Percentiles rank a stretch among this genome's conserved stretches.
Evolutionary conservation across 1,139 yeast species (phyloP).

Genomic region (Kazachstania sp.): DNA sequence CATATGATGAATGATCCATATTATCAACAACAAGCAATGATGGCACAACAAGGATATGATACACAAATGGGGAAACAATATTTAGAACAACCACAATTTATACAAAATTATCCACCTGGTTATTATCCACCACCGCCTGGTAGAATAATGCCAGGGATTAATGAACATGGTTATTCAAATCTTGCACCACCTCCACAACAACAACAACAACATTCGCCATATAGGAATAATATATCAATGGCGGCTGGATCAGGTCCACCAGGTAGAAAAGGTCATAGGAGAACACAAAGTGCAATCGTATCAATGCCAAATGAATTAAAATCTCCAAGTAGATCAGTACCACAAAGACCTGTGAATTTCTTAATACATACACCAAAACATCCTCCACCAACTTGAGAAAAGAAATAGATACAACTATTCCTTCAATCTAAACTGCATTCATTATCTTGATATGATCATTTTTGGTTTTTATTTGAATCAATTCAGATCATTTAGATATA

Average conservation of each 20-base stretch:
- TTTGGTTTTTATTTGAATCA: background rate
- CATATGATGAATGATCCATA: background rate
- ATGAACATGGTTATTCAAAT: background rate
- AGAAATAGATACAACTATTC: too few relatives aligned
- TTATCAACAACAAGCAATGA: conserved; percentile 2
- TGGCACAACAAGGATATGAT: background rate
- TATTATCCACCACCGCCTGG: conserved; percentile 1
- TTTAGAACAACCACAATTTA: conserved; percentile 4
- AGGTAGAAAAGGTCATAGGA: conserved; percentile 16
- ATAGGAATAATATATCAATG: background rate
- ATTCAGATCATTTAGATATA: background rate
- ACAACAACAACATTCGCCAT: conserved; percentile 1
- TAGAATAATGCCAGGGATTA: background rate
- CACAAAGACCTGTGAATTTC: conserved; percentile 23
- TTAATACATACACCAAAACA: conserved; percentile 27
- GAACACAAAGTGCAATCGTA: conserved; percentile 25
- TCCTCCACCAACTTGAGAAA: conserved; percentile 22
- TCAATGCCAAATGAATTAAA: conserved; percentile 9
- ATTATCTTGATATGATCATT: too few relatives aligned
- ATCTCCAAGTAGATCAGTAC: conserved; percentile 14
- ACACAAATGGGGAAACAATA: conserved; percentile 1
- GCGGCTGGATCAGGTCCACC: conserved; percentile 1
- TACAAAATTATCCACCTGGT: background rate
- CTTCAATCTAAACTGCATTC: background rate
- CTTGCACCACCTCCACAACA: too few relatives aligned